Evolutionary conservation across 371 early-diverging fungal species (phyloP).

Genomic region (Zychaea mexicana): DNA sequence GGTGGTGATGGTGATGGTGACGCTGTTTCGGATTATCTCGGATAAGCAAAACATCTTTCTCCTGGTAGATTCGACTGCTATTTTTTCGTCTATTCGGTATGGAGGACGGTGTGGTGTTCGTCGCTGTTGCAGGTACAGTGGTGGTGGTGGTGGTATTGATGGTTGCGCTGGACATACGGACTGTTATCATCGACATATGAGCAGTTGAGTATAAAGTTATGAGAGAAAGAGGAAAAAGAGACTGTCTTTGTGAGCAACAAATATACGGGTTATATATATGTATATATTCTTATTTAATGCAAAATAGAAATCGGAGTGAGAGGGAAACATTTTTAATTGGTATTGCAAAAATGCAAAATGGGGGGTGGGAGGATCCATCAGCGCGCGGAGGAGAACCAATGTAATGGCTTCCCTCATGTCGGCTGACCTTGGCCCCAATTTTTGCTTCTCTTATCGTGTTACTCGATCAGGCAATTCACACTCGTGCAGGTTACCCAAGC

Average conservation of each 20-base stretch:
- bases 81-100: not conserved
- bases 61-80: slow-evolving; percentile 1
- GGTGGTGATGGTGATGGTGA: not conserved
- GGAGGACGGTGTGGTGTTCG: not conserved
- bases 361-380: not conserved
- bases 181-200: not conserved
- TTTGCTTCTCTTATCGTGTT: not conserved
- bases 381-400: not conserved
- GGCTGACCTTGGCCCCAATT: not conserved
- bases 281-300: not conserved
- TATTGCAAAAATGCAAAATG: not conserved
- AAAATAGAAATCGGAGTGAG: not conserved
- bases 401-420: not conserved
- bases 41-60: slow-evolving; percentile 5
- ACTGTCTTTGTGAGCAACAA: not conserved
- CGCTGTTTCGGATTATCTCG: slow-evolving; percentile 8
- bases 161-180: not conserved
- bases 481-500: slow-evolving; percentile 61
- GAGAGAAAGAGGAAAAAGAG: not conserved
- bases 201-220: not conserved
- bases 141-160: not conserved
- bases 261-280: not conserved
- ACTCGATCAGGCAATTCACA: not conserved
- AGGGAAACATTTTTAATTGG: not conserved
- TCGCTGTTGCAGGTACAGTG: not conserved